These are phyloP conservation scores for Betula pendula DNA, from an alignment of 306 rosid genomes.

Conservation along the genomic window DNA sequence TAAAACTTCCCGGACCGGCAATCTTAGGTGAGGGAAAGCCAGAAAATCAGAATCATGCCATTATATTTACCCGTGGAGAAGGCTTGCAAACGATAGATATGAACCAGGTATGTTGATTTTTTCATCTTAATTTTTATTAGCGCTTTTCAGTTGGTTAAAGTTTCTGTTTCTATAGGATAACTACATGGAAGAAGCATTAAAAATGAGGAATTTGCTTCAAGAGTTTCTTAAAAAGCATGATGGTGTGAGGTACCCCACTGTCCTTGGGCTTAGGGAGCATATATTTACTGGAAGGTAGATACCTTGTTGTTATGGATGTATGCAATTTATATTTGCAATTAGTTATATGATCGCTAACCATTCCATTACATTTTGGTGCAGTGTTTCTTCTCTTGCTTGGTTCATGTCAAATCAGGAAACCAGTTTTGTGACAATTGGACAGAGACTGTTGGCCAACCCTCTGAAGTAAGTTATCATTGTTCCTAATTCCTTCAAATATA, in stretches of 20 bases:
- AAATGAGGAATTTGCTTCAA: conserved; percentile 93
- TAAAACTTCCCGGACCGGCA: conserved; percentile 97
- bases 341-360: conserved; percentile 22
- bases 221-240: conserved; percentile 88
- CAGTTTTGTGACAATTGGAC: conserved; percentile 97
- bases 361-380: conserved; percentile 44
- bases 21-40: conserved; percentile 98
- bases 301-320: conserved; percentile 1
- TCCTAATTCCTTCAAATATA: conserved; percentile 5
- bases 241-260: conserved; percentile 84
- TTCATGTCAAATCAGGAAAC: conserved; percentile 99
- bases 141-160: conserved; percentile 16
- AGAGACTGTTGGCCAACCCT: conserved; percentile 94
- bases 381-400: conserved; percentile 99
- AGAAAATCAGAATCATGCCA: conserved; percentile 97
- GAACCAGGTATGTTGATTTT: conserved; percentile 73
- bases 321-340: not conserved
- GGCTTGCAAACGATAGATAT: conserved; percentile 96
- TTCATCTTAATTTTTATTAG: conserved; percentile 8
- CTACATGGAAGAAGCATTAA: conserved; percentile 98
- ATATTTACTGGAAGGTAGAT: conserved; percentile 92
- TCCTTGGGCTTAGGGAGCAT: conserved; percentile 97
- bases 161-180: conserved; percentile 60
- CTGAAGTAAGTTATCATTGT: conserved; percentile 61
- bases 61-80: conserved; percentile 93